Conservation (phyloP, 2,329 filamentous ascomycete genomes). For the Sordariomycetes sp. region DNA sequence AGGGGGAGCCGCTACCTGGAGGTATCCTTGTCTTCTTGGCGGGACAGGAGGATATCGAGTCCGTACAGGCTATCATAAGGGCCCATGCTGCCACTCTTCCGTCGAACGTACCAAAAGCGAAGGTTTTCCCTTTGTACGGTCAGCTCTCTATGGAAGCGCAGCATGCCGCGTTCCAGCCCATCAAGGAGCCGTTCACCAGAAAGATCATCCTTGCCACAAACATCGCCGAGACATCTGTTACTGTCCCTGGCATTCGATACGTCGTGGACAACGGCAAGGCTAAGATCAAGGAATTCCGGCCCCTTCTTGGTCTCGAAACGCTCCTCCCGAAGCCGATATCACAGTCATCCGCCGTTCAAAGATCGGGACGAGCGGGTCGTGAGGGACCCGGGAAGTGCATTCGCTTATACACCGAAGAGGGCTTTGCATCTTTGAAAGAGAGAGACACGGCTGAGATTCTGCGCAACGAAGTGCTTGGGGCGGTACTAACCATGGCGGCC, state of each 20-base stretch:
- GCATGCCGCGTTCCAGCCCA: conserved; percentile 72
- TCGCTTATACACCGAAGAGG: conserved; percentile 73
- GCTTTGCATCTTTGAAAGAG: conserved; percentile 59
- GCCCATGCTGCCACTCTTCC: conserved; percentile 66
- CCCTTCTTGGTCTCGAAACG: conserved; percentile 78
- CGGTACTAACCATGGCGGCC: conserved; percentile 87
- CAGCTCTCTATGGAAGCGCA: conserved; percentile 81
- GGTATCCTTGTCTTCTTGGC: conserved; percentile 89
- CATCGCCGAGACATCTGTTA: conserved; percentile 97
- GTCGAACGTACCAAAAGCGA: conserved; percentile 61
- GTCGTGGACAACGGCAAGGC: conserved; percentile 91
- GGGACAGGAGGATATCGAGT: conserved; percentile 87
- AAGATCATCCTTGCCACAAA: conserved; percentile 93
- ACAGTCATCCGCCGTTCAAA: conserved; percentile 84
- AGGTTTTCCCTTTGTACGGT: conserved; percentile 75
- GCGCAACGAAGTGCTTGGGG: conserved; percentile 76
- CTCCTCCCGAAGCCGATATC: conserved; percentile 85
- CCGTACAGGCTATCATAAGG: conserved; percentile 67
- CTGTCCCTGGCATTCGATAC: conserved; percentile 82
- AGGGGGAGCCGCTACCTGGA: conserved; percentile 80
- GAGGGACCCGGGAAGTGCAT: conserved; percentile 87
- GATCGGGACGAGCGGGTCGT: conserved; percentile 84
- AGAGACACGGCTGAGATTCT: conserved; percentile 82
- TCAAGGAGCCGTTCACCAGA: conserved; percentile 60
- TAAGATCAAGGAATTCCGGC: conserved; percentile 86